Evolutionary conservation across 495 filamentous ascomycete species (phyloP).

Genomic region (Xylaria grammica): DNA sequence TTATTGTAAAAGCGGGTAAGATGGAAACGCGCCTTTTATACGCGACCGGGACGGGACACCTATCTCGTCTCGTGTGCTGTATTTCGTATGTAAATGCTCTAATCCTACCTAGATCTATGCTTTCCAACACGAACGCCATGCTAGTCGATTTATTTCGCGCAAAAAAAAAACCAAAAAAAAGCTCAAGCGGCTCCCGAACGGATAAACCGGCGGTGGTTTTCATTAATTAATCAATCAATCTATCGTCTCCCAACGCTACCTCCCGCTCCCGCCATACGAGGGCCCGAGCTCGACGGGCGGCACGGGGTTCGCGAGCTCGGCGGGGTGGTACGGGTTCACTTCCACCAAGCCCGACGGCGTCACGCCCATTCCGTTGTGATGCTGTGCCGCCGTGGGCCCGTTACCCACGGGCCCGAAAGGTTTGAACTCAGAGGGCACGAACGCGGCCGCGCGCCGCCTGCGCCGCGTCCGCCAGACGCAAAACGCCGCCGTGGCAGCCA

Average conservation of each 20-base stretch:
- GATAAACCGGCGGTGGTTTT: no score
- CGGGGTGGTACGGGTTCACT: neutral
- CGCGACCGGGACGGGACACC: no score
- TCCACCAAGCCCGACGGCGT: neutral
- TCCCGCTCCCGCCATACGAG: neutral
- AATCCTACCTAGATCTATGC: no score
- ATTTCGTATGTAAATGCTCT: no score
- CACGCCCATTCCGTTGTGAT: neutral
- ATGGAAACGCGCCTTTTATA: no score
- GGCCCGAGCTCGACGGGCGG: neutral
- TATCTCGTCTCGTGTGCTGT: no score
- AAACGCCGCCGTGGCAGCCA: neutral
- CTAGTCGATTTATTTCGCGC: no score
- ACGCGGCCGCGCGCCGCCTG: neutral
- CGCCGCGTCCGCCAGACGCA: slow-evolving; percentile 1
- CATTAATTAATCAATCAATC: neutral
- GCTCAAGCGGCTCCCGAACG: no score
- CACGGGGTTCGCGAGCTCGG: neutral
- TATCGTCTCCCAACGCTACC: slow-evolving; percentile 1
- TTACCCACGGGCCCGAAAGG: neutral
- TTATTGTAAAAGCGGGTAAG: no score
- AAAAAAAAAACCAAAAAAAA: no score
- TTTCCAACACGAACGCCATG: slow-evolving; percentile 3
- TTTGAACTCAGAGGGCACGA: neutral
- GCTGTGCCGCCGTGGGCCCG: neutral